Percentiles rank a stretch among this genome's conserved stretches.
Conservation (phyloP, 768 basidiomycete species). For the Basidioascus undulatus region DNA sequence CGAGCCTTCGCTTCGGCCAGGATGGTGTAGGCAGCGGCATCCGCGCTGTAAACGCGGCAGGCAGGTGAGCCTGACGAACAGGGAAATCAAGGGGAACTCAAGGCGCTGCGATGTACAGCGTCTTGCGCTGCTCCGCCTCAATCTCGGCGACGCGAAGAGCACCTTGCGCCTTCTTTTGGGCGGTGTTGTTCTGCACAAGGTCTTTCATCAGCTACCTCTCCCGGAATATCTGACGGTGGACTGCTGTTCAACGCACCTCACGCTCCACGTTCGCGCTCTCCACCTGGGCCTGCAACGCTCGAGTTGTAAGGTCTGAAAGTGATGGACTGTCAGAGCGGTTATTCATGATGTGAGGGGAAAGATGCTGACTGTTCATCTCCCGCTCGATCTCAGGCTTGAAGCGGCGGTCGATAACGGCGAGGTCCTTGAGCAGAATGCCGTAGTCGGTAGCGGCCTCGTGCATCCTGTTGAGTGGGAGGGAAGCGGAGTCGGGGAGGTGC, state of each 20-base stretch:
- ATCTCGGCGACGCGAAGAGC: constrained; percentile 50
- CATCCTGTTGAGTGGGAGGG: too few species aligned
- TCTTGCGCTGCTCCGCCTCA: constrained; percentile 37
- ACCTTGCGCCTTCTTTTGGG: too few species aligned
- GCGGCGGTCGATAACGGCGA: constrained; percentile 65
- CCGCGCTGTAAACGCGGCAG: constrained; percentile 27
- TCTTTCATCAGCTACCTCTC: too few species aligned
- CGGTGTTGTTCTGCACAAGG: too few species aligned
- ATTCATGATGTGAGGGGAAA: neutral
- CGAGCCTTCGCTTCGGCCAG: constrained; percentile 54
- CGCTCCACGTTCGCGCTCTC: constrained; percentile 44
- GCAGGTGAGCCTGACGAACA: neutral
- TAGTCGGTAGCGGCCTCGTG: constrained; percentile 59
- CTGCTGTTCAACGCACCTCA: too few species aligned
- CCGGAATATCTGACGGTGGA: too few species aligned
- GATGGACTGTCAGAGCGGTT: constrained; percentile 2
- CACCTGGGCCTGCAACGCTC: constrained; percentile 64
- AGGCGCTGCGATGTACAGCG: too few species aligned
- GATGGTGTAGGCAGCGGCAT: constrained; percentile 47
- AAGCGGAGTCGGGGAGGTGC: too few species aligned
- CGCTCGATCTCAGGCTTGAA: constrained; percentile 72
- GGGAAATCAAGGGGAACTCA: constrained; percentile 11
- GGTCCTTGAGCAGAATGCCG: constrained; percentile 57
- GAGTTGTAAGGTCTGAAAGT: constrained; percentile 56
- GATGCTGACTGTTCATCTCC: constrained; percentile 39